Conservation (phyloP, 768 basidiomycete genomes). For the Leccinum subgranulosum region DNA sequence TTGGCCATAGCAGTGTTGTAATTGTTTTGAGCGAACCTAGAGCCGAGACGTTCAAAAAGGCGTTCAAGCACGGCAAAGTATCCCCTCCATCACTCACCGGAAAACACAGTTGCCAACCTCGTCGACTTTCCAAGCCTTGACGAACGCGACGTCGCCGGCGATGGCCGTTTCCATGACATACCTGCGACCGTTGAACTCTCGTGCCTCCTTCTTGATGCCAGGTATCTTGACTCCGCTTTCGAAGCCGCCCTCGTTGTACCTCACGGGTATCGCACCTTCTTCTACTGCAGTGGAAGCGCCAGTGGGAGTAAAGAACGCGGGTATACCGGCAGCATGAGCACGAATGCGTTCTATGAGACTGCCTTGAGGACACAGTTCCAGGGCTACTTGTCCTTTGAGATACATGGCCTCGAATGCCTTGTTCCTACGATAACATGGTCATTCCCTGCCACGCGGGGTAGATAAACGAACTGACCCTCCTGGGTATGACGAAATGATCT, state of each 20-base stretch:
- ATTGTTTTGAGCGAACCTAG: slow-evolving; percentile 83
- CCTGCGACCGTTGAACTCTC: slow-evolving; percentile 73
- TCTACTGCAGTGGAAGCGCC: slow-evolving; percentile 85
- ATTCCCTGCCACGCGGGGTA: not conserved
- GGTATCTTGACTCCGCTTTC: slow-evolving; percentile 64
- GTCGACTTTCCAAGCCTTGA: slow-evolving; percentile 91
- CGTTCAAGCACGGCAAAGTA: not conserved
- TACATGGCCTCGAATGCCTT: slow-evolving; percentile 83
- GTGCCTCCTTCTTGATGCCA: slow-evolving; percentile 73
- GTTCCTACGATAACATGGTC: slow-evolving; percentile 50
- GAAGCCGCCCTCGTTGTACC: slow-evolving; percentile 76
- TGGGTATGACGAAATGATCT: slow-evolving; percentile 87
- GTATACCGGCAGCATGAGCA: slow-evolving; percentile 87
- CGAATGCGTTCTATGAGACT: slow-evolving; percentile 86
- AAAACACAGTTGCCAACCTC: slow-evolving; percentile 90
- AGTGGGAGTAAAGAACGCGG: slow-evolving; percentile 92
- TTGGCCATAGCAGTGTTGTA: slow-evolving; percentile 86
- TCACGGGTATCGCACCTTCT: slow-evolving; percentile 71
- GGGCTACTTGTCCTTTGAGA: slow-evolving; percentile 73
- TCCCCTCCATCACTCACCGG: slow-evolving; percentile 44
- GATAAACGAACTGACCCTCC: slow-evolving; percentile 55
- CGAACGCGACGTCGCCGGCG: slow-evolving; percentile 77
- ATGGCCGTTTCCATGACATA: slow-evolving; percentile 83
- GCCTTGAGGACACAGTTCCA: slow-evolving; percentile 91
- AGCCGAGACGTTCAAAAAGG: not conserved